Base-by-base conservation (phyloP, 2,329 filamentous ascomycete species). In the Aspergillus tubingensis region DNA sequence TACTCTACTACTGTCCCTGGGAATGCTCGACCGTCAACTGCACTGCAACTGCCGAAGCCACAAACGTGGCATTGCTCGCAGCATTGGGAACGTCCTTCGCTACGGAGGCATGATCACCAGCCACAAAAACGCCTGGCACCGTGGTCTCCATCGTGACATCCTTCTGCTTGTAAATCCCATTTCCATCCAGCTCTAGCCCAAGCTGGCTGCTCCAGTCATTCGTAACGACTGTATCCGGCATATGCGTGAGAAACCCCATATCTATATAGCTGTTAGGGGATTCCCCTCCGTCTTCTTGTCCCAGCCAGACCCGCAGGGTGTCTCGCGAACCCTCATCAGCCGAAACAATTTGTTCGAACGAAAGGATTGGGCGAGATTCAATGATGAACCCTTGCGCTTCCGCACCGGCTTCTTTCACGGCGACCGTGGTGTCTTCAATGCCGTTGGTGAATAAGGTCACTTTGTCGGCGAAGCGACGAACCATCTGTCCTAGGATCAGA, bases 391-490 rank as follows among this genome's bases (percentile, higher is more conserved):
- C 38, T 27, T 53, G 32, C 1, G 25, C 53, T 8, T 30, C 32
- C 17, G 36, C 54, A 8, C 43, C 15, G 1, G 27, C 39, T 13
- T 44, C 50, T 17, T 52, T 27, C 2, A 67, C 39, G 21, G 60
- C 43, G 19, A 57, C 10, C 1, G 63, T 70, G 0, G 83, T 64
- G 0, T 70, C 62, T 1, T 70, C 65, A 53, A 78, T 68, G 8
- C 79, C 81, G 65, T 86, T 73, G 10, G 83, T 85, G 74, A 85
- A 87, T 48, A 86, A 72, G 8, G 77, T 83, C 6, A 84, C 76
- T 0, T 70, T 68, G 15, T 75, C 63, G 0, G 81, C 73, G 5
- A 86, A 74, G 2, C 77, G 76, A 2, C 67, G 71, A 1, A 80
- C 81, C 75, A 81, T 80, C 15, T 32, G 15, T 5, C 11, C 39